Percentiles rank a stretch among this genome's conserved stretches.
Evolutionary conservation across 495 filamentous ascomycete species (phyloP).

Genomic region (Penicillium cataractarum): DNA sequence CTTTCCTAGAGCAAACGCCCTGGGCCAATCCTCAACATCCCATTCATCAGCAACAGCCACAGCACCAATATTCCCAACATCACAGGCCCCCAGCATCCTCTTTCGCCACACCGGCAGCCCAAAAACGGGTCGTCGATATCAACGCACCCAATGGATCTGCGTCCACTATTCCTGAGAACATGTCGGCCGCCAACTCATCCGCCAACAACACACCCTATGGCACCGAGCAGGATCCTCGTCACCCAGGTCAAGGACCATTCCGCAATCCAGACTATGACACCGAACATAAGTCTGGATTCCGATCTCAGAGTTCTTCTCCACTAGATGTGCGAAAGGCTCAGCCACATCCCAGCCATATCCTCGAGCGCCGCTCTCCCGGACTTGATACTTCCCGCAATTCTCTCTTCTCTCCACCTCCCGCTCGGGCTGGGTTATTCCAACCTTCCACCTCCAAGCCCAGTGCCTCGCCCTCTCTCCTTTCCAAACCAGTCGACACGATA

Average conservation of each 20-base stretch:
- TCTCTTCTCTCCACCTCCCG: slow-evolving; percentile 43
- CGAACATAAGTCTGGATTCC: slow-evolving; percentile 44
- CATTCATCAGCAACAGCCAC: slow-evolving; percentile 58
- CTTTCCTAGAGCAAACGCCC: slow-evolving; percentile 79
- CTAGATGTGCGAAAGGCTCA: slow-evolving; percentile 50
- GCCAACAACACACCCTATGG: slow-evolving; percentile 51
- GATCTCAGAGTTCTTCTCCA: slow-evolving; percentile 49
- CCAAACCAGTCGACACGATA: slow-evolving; percentile 40
- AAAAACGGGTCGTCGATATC: slow-evolving; percentile 55
- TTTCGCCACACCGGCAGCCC: slow-evolving; percentile 55
- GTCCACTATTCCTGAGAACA: slow-evolving; percentile 59
- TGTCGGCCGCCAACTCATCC: slow-evolving; percentile 50
- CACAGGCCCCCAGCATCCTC: slow-evolving; percentile 43
- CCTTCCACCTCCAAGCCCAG: slow-evolving; percentile 36
- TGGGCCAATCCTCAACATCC: slow-evolving; percentile 91
- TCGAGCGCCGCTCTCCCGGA: slow-evolving; percentile 36
- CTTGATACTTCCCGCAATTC: slow-evolving; percentile 33
- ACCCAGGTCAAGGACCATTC: slow-evolving; percentile 29
- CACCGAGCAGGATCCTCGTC: slow-evolving; percentile 42
- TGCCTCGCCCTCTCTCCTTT: slow-evolving; percentile 36
- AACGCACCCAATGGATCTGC: slow-evolving; percentile 58
- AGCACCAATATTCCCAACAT: slow-evolving; percentile 43
- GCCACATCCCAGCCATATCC: slow-evolving; percentile 26
- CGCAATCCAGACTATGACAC: slow-evolving; percentile 44
- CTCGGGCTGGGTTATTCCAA: slow-evolving; percentile 43